These are phyloP conservation scores for Arabidopsis suecica DNA, from an alignment of 345 rosid species.

Conservation along the genomic window DNA sequence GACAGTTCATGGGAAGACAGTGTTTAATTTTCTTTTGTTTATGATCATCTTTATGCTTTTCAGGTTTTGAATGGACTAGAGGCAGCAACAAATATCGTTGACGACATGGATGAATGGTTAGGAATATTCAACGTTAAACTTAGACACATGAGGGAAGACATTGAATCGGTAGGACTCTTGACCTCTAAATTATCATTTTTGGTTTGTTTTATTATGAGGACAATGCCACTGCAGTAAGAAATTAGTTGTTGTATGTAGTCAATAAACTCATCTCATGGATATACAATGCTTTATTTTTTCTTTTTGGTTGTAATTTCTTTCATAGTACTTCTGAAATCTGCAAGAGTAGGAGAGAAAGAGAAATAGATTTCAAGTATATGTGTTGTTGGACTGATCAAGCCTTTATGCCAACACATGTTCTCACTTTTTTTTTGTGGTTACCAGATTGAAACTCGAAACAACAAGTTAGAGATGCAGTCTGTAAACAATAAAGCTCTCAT, in stretches of 20 bases:
- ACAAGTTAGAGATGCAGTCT: constrained; percentile 96
- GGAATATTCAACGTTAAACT: constrained; percentile 96
- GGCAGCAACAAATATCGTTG: constrained; percentile 89
- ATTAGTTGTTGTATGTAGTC: background rate
- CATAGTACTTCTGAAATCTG: constrained; percentile 2
- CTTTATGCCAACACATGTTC: constrained; percentile 12
- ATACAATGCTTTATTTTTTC: background rate
- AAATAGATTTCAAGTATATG: background rate
- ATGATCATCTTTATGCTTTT: constrained; percentile 31
- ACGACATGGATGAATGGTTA: constrained; percentile 99
- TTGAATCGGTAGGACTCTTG: constrained; percentile 76
- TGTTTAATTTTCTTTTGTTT: constrained; percentile 16
- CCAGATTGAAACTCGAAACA: constrained; percentile 98
- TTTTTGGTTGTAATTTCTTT: constrained; percentile 6
- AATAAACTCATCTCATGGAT: constrained; percentile 4
- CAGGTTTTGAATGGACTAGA: constrained; percentile 97
- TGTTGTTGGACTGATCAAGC: constrained; percentile 28
- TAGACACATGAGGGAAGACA: constrained; percentile 99
- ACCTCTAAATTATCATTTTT: constrained; percentile 10
- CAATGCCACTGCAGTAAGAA: constrained; percentile 1
- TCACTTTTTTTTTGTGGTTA: constrained; percentile 40
- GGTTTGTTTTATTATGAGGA: constrained; percentile 13
- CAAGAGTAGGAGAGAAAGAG: background rate
- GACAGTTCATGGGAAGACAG: constrained; percentile 5
- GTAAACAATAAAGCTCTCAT: constrained; percentile 90